Base-by-base conservation (phyloP, 2,329 filamentous ascomycete species). In the Fusarium praegraminearum region DNA sequence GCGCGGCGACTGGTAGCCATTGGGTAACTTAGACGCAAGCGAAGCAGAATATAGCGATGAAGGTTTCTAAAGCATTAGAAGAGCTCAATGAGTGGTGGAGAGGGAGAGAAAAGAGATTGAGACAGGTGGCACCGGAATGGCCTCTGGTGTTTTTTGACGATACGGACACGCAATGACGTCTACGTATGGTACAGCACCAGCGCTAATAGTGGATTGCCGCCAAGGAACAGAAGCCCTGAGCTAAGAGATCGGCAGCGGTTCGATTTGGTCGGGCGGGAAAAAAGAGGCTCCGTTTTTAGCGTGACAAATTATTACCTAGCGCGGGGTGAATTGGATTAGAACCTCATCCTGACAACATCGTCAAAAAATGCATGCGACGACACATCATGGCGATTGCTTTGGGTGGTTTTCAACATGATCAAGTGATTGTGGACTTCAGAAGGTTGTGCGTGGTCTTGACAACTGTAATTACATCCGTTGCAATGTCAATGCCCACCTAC, bases 1-100 rank as follows among this genome's bases (percentile, higher is more conserved):
- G 73, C 63, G 54, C 76, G 73, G 24, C 74, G 74, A n/a, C 75
- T 65, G 30, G 73, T 75, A 38, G 64, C 73, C 76, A 78, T 78
- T 65, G 40, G 52, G 20, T 30, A 49, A 28, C 46, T 5, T 36
- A 22, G 62, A 32, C 26, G 52, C 28, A 57, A 52, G 56, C 20
- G 28, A 26, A 54, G 36, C 4, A 15, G 30, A 30, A 24, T 22
- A 18, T 28, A 41, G 18, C 15, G 10, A 28, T 16, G 7, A 0
- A 6, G 18, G 10, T 16, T 22, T 41, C 28, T 40, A 45, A 5
- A 61, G 62, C 62, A 66, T 65, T 12, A 50, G 43, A 24, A 22
- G 28, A 36, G 46, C 13, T 40, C 41, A 61, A 60, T 51, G 38
- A 32, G 26, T 22, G 49, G 30, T 32, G 24, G 16, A 41, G 40